Evolutionary conservation across 1,139 yeast species (phyloP), one percentile per base, ranked within the genome.

Genomic region (Casaregolazyma lundiana): DNA sequence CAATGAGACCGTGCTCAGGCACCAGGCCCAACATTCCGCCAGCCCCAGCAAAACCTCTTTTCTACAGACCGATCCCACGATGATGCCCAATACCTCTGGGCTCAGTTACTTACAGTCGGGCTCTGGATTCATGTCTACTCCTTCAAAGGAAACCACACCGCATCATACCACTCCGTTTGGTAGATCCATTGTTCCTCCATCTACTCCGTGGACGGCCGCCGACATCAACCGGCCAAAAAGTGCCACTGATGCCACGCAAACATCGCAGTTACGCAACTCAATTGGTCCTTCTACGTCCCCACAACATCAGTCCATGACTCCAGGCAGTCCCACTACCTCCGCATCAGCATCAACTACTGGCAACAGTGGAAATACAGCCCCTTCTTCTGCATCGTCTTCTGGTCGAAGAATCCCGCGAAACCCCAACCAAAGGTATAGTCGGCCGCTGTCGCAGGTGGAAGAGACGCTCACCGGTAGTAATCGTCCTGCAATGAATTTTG

Each of bases 171-270:
- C 32, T 15, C 44, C 41, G 44, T 49, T 45, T 24, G 46, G 44
- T 2, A 46, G 48, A 24, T 35, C 53, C 16, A 50, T 50, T 17
- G 51, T 46, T 5, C 50, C 53, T 18, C 53, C 53, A 3, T 36
- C 47, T 11, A 51, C 58, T 13, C 60, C 60, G 6, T 56, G 60
- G 60, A 26, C 32, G 7, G 48, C 56, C 3, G 29, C 44, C 41
- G 61, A 55, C 38, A 60, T 60, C 41, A 51, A 51, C 42, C 56
- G 65, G 4, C 65, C 65, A 9, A 59, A 58, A 43, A 55, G 61
- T 3, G 64, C 64, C 4, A 58, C 57, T 24, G 58, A 50, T 29
- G 36, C 38, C 16, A 39, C 38, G 2, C 43, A 15, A 6, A 9
- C 39, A 11, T 36, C 39, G n/a, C 22, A 19, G 6, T 8, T 36